Evolutionary conservation across 345 rosid genomes (phyloP), one percentile per base, ranked within the genome.

Genomic region (Gossypium turneri): DNA sequence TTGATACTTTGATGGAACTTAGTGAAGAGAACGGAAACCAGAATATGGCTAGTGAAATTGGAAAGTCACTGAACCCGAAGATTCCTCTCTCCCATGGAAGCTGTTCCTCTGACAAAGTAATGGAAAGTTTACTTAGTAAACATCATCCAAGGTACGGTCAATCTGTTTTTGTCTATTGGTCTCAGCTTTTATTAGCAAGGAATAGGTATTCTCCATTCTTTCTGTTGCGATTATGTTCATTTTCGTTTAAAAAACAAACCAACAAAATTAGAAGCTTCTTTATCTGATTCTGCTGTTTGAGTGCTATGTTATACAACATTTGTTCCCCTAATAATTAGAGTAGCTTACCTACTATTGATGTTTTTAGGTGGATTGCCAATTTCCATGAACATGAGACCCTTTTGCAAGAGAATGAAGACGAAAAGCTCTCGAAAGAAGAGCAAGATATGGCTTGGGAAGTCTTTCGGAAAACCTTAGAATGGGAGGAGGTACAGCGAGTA

Each of bases 371-470:
- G 70, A 65, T 65, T 43, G 70, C 70, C 25, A 65, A 65, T 65
- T 66, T 20, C 53, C 99, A 96, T 73, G 99, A 96, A 75, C 99
- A 96, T 16, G 98, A 96, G 87, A 93, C 97, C 10, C 92, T 93
- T 76, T 77, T 96, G 84, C 97, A 93, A 93, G 99, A 96, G 87
- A 96, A 96, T 12, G 99, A 96, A 82, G 98, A 93, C 59, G 99
- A 96, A 81, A 96, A 86, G 80, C 89, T 96, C 11, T 87, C 99
- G 0, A 96, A 96, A 87, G 99, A 96, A 86, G 99, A 96, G 79
- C 92, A 96, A 81, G 99, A 96, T 82, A 90, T 90, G 94, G 99
- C 99, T 20, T 96, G 99, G 99, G 99, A 96, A 88, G 94, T 96
- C 34, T 90, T 84, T 58, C 84, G 69, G 73, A 88, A 84, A 81